Evolutionary conservation across 73 alveolate species (phyloP).

Genomic region (Tetrahymena borealis): DNA sequence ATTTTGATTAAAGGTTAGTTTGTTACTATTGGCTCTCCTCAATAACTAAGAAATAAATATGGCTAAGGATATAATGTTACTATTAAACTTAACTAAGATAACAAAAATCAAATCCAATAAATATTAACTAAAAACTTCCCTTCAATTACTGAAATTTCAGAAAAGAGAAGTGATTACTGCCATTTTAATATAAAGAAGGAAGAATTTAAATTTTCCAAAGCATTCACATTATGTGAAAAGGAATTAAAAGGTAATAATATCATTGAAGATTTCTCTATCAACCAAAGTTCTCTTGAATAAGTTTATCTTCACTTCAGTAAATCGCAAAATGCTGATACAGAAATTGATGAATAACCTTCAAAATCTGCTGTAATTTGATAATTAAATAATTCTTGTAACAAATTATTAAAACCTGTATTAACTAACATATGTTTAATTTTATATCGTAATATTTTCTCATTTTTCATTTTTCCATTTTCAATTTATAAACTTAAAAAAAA

Average conservation of each 20-base stretch:
- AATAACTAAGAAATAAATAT: conserved; percentile 78
- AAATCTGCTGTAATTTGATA: too few species aligned
- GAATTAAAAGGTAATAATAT: not conserved
- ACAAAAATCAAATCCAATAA: not conserved
- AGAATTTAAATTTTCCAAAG: not conserved
- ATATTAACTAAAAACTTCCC: not conserved
- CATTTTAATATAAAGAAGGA: not conserved
- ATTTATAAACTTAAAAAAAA: too few species aligned
- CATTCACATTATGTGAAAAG: not conserved
- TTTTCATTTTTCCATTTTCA: too few species aligned
- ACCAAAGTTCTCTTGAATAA: not conserved
- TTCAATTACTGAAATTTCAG: not conserved
- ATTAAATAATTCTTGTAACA: too few species aligned
- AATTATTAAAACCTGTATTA: too few species aligned
- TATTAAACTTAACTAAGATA: conserved; percentile 41
- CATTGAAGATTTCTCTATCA: not conserved
- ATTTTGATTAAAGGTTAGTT: conserved; percentile 89
- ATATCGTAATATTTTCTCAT: too few species aligned
- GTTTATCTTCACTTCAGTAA: not conserved
- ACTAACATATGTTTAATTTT: too few species aligned
- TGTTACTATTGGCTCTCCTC: conserved; percentile 82
- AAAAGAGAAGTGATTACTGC: not conserved
- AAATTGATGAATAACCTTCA: not conserved
- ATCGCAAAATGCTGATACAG: not conserved
- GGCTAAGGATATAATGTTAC: conserved; percentile 89